Conservation (phyloP, 2,329 filamentous ascomycete species). For the Penicillium paneum region DNA sequence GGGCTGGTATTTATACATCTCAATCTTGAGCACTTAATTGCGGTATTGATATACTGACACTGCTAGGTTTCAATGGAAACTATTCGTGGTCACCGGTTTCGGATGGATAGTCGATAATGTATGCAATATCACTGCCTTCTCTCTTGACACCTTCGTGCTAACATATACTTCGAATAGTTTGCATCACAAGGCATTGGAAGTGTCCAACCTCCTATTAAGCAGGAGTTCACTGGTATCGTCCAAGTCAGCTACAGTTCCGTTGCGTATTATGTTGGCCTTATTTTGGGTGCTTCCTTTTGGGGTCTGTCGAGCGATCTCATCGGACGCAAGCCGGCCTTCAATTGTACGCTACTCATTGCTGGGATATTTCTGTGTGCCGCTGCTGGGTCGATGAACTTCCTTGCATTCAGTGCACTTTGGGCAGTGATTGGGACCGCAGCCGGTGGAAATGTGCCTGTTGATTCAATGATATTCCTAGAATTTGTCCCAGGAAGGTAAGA, state of each 20-base stretch:
- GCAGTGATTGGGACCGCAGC: slow-evolving; percentile 28
- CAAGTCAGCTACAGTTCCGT: slow-evolving; percentile 34
- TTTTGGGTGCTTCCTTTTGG: slow-evolving; percentile 49
- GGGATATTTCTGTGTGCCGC: slow-evolving; percentile 32
- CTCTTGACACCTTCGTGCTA: background rate
- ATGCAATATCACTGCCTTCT: background rate
- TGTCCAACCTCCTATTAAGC: slow-evolving; percentile 28
- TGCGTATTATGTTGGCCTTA: slow-evolving; percentile 42
- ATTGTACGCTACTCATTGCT: slow-evolving; percentile 44
- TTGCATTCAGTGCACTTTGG: slow-evolving; percentile 30
- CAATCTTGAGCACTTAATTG: background rate
- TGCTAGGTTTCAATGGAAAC: slow-evolving; percentile 52
- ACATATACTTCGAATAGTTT: slow-evolving; percentile 8
- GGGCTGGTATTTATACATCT: slow-evolving; percentile 26
- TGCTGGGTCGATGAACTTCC: slow-evolving; percentile 26
- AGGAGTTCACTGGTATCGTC: slow-evolving; percentile 25
- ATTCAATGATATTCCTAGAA: slow-evolving; percentile 32
- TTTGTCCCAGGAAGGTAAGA: slow-evolving; percentile 26
- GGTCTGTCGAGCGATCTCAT: slow-evolving; percentile 43
- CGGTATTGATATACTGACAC: background rate
- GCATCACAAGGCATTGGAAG: slow-evolving; percentile 31
- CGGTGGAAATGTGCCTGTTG: slow-evolving; percentile 29
- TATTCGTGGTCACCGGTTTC: slow-evolving; percentile 65
- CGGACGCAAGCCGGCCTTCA: slow-evolving; percentile 47
- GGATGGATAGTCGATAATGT: slow-evolving; percentile 67